Base-by-base conservation (phyloP, 2,329 filamentous ascomycete genomes). In the Cladosporium velox region DNA sequence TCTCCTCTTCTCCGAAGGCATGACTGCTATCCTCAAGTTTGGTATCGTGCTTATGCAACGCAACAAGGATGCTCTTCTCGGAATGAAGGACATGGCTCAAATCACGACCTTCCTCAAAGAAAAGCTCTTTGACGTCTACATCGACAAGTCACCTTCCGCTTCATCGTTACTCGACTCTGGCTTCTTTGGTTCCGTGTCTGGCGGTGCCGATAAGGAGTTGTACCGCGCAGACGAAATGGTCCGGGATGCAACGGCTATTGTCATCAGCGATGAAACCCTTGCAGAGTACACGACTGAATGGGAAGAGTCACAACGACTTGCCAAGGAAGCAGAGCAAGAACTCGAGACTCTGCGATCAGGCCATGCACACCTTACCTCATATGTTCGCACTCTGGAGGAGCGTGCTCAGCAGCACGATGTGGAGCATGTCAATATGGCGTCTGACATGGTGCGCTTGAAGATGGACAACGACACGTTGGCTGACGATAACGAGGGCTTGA, bases 11-110 rank as follows among this genome's bases (percentile, higher is more conserved):
- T 95, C 92, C 57, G 94, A 98, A 78, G 95, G 96, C 2, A 84
- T 99, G 18, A 84, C 83, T 59, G 95, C 95, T 0, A 95, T 99
- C 71, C 82, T 99, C 62, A 94, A 94, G 72, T 99, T 99, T 72
- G 94, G 93, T 63, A 90, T 98, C 70, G 92, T 95, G 3, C 85
- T 99, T 61, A 98, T 99, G 92, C 92, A 95, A 74, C 96, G 96
- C 81, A 99, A 99, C 76, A 87, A 91, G 0, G 80, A 89, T 26
- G 85, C 89, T 0, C 81, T 99, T 6, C 84, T 98, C 44, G 87
- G 80, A 26, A 94, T 98, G 86, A 90, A 91, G 51, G 95, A 98
- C 74, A 98, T 99, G 93, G 85, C 89, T 59, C 88, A 91, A 51
- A 84, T 99, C 59, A 97, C 93, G 0, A 91, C 86, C 3, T 97